Evolutionary conservation across 2,329 filamentous ascomycete species (phyloP).

Genomic region (Aspergillus sergii): DNA sequence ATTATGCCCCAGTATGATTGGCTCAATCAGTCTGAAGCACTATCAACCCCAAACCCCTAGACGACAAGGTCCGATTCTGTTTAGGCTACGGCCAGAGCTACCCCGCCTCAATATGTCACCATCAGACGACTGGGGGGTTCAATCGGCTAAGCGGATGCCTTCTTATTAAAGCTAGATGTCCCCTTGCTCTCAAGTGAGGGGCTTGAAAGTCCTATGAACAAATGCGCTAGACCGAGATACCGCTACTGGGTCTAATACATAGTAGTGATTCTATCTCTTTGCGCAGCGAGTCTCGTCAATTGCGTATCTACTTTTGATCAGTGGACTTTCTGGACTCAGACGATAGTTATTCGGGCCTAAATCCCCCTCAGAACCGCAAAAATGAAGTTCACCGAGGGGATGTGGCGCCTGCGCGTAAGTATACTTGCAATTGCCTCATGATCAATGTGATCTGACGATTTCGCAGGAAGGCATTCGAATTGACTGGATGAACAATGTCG

Average conservation of each 20-base stretch:
- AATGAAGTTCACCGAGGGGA: slow-evolving; percentile 48
- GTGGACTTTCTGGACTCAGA: neutral
- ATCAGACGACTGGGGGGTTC: slow-evolving; percentile 11
- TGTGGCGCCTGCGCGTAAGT: slow-evolving; percentile 41
- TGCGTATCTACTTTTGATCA: neutral
- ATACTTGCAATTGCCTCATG: neutral
- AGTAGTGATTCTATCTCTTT: neutral
- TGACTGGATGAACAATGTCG: slow-evolving; percentile 48
- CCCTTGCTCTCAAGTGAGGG: neutral
- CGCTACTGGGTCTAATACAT: neutral
- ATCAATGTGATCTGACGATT: neutral
- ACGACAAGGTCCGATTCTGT: neutral
- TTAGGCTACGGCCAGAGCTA: neutral
- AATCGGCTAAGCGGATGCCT: neutral
- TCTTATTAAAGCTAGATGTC: neutral
- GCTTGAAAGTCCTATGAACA: neutral
- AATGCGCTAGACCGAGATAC: neutral
- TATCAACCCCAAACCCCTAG: neutral
- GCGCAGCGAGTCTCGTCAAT: neutral
- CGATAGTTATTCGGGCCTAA: neutral
- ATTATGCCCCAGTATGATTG: neutral
- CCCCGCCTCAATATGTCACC: slow-evolving; percentile 6
- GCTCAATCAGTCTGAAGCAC: neutral
- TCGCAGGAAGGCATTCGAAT: slow-evolving; percentile 39
- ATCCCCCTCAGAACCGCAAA: slow-evolving; percentile 14